phyloP scores from a whole-genome alignment of 305 asterid genomes.

The Plantago rigida region DNA sequence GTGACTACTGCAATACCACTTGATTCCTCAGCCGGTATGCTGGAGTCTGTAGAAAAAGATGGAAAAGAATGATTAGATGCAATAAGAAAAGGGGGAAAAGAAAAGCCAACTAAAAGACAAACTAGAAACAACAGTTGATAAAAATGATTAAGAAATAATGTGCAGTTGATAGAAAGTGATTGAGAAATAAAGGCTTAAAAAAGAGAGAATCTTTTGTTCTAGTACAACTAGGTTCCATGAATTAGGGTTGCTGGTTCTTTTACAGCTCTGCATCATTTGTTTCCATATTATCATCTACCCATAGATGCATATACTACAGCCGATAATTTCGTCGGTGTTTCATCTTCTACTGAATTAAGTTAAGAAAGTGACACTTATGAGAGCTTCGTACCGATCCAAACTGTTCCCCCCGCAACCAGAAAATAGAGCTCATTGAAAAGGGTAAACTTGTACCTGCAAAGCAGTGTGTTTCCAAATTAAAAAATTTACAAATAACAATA shows the following conservation, averaged over 20 bases:
- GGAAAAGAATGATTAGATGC: neutral
- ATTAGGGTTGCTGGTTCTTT: neutral
- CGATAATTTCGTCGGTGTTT: neutral
- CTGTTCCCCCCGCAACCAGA: constrained; percentile 97
- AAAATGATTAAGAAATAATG: no score
- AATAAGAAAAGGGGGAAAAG: neutral
- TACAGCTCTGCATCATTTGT: neutral
- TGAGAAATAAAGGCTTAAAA: no score
- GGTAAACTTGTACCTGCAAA: constrained; percentile 91
- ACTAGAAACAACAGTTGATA: neutral
- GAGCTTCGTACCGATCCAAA: constrained; percentile 77
- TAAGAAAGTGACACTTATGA: constrained; percentile 23
- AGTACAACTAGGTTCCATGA: neutral
- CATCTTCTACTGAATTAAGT: neutral
- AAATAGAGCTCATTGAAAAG: constrained; percentile 95
- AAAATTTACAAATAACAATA: neutral
- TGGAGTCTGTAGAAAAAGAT: constrained; percentile 42
- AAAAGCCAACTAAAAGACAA: neutral
- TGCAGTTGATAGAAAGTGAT: no score
- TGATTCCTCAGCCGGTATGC: constrained; percentile 42
- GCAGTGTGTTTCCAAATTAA: constrained; percentile 8
- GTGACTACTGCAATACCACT: constrained; percentile 25
- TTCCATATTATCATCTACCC: no score
- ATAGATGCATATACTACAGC: no score
- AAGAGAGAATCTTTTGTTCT: neutral